phyloP scores from a whole-genome alignment of 768 basidiomycete species.

The Pholiota molesta region DNA sequence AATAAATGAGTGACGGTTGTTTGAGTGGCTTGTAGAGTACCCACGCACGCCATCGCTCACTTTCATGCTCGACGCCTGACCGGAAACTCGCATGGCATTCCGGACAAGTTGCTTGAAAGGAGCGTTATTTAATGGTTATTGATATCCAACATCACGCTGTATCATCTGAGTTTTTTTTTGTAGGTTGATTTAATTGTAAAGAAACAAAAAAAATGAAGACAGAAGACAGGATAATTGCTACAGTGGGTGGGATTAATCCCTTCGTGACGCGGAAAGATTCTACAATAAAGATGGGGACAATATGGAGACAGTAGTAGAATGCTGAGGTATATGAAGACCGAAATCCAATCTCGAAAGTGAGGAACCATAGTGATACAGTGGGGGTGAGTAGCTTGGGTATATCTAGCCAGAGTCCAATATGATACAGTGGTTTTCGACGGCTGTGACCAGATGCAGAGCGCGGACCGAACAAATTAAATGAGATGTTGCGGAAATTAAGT shows the following conservation, averaged over 20 bases:
- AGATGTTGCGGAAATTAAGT: not conserved
- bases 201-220: slow-evolving; percentile 3
- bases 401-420: not conserved
- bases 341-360: not conserved
- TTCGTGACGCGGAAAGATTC: slow-evolving; percentile 9
- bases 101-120: no score
- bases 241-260: slow-evolving; percentile 21
- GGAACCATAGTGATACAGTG: slow-evolving; percentile 22
- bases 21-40: not conserved
- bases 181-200: not conserved
- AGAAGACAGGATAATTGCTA: slow-evolving; percentile 17
- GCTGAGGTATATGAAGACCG: not conserved
- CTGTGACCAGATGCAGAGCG: slow-evolving; percentile 18
- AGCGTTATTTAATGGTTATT: no score
- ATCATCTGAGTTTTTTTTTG: not conserved
- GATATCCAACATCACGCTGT: not conserved
- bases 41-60: not conserved
- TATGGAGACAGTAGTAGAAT: slow-evolving; percentile 13
- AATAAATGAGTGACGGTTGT: no score
- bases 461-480: slow-evolving; percentile 11
- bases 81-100: no score
- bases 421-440: slow-evolving; percentile 6
- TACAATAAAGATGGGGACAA: slow-evolving; percentile 16
- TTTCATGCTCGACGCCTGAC: no score
- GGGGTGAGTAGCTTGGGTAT: not conserved